These are phyloP conservation scores for Colletotrichum lindemuthianum DNA, from an alignment of 2,329 filamentous ascomycete species.

Conservation along the genomic window DNA sequence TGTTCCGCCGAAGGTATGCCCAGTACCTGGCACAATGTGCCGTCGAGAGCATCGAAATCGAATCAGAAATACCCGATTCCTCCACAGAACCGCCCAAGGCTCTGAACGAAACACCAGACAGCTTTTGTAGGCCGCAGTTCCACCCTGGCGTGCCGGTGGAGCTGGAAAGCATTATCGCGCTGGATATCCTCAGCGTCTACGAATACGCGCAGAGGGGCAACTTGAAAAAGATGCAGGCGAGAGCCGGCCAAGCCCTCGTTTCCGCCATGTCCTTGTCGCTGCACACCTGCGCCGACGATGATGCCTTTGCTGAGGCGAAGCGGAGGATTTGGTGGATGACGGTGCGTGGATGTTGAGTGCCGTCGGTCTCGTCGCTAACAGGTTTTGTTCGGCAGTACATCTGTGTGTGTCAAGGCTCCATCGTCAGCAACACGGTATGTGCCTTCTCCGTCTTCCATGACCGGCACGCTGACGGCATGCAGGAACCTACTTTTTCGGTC, in stretches of 20 bases:
- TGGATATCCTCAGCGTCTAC: constrained; percentile 60
- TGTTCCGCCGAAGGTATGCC: constrained; percentile 57
- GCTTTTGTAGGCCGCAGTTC: constrained; percentile 50
- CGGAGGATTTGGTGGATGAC: constrained; percentile 65
- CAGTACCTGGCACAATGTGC: constrained; percentile 59
- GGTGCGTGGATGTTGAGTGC: constrained; percentile 39
- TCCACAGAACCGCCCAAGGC: constrained; percentile 56
- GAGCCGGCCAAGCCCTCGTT: constrained; percentile 58
- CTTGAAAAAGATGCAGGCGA: constrained; percentile 60
- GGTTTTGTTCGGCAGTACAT: constrained; percentile 50
- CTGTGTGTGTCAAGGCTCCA: constrained; percentile 59
- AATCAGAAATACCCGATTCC: constrained; percentile 58
- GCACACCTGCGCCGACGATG: constrained; percentile 51
- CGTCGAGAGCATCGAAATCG: constrained; percentile 59
- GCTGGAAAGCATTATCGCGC: constrained; percentile 58
- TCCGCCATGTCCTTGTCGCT: constrained; percentile 56
- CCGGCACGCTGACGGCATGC: constrained; percentile 22
- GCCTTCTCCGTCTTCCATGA: background rate
- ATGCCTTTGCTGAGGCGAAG: constrained; percentile 55
- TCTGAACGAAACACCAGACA: constrained; percentile 48
- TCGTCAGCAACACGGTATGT: constrained; percentile 60
- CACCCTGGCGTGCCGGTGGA: constrained; percentile 56
- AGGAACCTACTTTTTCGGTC: constrained; percentile 55
- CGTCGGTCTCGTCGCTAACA: background rate
- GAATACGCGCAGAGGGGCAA: constrained; percentile 65